Conservation (phyloP, 345 rosid species). For the Bretschneidera sinensis region DNA sequence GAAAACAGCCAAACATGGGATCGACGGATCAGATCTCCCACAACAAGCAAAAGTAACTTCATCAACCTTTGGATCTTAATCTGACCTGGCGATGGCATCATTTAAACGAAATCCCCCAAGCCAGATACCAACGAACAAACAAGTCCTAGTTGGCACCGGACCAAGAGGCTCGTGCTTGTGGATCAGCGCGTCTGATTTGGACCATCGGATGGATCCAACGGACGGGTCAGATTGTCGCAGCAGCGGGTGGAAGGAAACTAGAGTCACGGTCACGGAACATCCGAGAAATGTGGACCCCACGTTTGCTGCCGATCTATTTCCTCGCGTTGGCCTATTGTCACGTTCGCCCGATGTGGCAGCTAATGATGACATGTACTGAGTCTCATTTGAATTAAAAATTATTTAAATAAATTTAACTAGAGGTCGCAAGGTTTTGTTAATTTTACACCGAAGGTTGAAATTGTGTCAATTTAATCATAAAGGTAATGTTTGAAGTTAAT, state of each 20-base stretch:
- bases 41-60: background rate
- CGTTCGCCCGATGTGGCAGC: conserved; percentile 44
- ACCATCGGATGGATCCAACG: conserved; percentile 20
- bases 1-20: no score
- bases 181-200: conserved; percentile 28
- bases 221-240: conserved; percentile 28
- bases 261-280: conserved; percentile 77
- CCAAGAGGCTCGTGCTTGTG: conserved; percentile 26
- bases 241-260: conserved; percentile 20
- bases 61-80: conserved; percentile 39
- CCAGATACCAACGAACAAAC: conserved; percentile 24
- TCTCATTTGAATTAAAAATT: conserved; percentile 25
- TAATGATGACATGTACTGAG: conserved; percentile 57
- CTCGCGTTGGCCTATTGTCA: conserved; percentile 45
- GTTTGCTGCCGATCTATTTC: conserved; percentile 52
- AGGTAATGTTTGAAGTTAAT: no score
- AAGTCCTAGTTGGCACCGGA: conserved; percentile 66
- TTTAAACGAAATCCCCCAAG: conserved; percentile 19
- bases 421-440: conserved; percentile 29
- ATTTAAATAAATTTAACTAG: background rate
- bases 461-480: no score
- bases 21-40: conserved; percentile 30
- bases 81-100: conserved; percentile 58
- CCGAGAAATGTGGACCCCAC: conserved; percentile 62
- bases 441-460: no score